Evolutionary conservation across 228 moss, liverwort and hornwort species (phyloP).

Genomic region (Sphagnum fallax): DNA sequence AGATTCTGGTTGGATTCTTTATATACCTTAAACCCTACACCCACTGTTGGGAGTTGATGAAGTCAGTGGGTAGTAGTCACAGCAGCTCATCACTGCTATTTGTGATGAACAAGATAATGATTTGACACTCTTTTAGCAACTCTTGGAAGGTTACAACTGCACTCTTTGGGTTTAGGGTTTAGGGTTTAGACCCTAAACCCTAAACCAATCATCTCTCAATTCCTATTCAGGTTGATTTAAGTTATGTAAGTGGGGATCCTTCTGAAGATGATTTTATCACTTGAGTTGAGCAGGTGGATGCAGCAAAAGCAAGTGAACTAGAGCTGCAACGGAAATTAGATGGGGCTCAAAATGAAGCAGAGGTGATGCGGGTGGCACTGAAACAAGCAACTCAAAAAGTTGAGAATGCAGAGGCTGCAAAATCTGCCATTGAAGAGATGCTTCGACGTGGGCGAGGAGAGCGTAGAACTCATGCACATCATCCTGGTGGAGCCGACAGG

Average conservation of each 20-base stretch:
- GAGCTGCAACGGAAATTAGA: constrained; percentile 45
- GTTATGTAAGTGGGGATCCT: no score
- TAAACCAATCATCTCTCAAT: background rate
- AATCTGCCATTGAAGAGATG: constrained; percentile 47
- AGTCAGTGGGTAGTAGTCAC: no score
- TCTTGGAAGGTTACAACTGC: no score
- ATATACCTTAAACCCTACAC: no score
- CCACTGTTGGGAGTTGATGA: no score
- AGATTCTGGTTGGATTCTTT: no score
- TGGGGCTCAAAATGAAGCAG: constrained; percentile 20
- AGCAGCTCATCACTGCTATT: no score
- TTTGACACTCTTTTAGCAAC: no score
- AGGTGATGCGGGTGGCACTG: constrained; percentile 19
- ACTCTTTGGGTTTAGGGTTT: no score
- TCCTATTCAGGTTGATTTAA: no score
- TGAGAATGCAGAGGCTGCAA: constrained; percentile 54
- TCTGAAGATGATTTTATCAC: no score
- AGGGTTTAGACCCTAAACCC: background rate
- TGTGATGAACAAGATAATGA: no score
- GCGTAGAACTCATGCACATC: constrained; percentile 1
- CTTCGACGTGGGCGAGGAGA: constrained; percentile 12
- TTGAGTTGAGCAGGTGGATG: constrained; percentile 26
- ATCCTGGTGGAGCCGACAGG: constrained; percentile 8
- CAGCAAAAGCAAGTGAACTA: constrained; percentile 49
- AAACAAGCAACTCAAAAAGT: constrained; percentile 31